Base-by-base conservation (phyloP, 2,329 filamentous ascomycete species). In the Paracoccidioides brasiliensis region DNA sequence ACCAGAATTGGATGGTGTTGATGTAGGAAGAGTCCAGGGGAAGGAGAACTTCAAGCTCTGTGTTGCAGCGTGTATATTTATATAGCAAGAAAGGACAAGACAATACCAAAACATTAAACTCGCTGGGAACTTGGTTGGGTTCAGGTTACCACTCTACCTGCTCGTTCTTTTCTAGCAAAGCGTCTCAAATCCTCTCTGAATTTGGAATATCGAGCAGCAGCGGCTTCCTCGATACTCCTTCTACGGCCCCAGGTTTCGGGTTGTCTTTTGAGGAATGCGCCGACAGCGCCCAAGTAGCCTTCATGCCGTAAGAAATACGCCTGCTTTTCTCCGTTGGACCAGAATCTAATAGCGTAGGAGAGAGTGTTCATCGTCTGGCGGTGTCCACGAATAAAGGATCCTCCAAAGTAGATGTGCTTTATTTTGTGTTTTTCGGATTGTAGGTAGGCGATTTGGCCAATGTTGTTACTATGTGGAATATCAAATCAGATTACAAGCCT, bases 311-410 rank as follows among this genome's bases (percentile, higher is more conserved):
- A 70, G 70, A 98, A 98, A 69, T 95, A 97, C 0, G 93, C 93
- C 71, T 96, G 89, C 71, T 95, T 96, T 66, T 84, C 79, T 44
- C 90, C 91, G 67, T 93, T 89, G 62, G 86, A 90, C 93, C 93
- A 98, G 73, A 97, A 98, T 63, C 89, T 89, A 73, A 98, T 96
- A 67, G 91, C 93, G 67, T 95, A 98, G 55, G 86, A 90, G 8
- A 98, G 77, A 0, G 93, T 97, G 71, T 97, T 95, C 82, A 98
- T 98, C 10, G 93, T 98, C 73, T 97, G 93, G 14, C 87, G 83
- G 70, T 98, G 93, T 43, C 93, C 93, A 44, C 93, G 84, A 67
- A 98, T 97, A 69, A 97, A 98, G 5, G 87, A 93, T 30, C 93
- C 93, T 28, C 93, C 93, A 71, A 98, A 98, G 75, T 98, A 98